Base-by-base conservation (phyloP, 2,329 filamentous ascomycete genomes). In the Sclerotinia subarctica region DNA sequence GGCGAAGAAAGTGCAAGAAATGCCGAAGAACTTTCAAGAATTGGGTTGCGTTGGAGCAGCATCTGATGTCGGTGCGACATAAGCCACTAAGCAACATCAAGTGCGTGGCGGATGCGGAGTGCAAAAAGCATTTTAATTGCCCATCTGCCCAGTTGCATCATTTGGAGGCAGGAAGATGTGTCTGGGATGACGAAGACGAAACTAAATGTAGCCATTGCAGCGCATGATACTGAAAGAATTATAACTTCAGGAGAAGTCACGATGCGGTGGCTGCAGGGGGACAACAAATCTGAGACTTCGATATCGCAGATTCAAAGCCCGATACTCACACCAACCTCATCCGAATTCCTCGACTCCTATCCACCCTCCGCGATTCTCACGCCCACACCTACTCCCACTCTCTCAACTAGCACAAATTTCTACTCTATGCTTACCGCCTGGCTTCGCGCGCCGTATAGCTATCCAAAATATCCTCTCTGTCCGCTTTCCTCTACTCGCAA, bases 1-100 rank as follows among this genome's bases (percentile, higher is more conserved):
- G 24, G 10, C 56, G n/a, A 58, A 26, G 10, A 24, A 58, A 58
- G 15, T 44, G 56, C 21, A 58, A 58, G 21, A 68, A 70, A 42
- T 71, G 68, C 58, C 64, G 68, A 10, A 71, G 44, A 52, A 63
- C 57, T 67, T 72, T 72, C 67, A 67, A 68, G 67, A 67, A 53
- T 63, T 19, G 24, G 56, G 26, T 21, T 66, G 57, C 64, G 38
- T 64, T 71, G 19, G 24, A 11, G 11, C 59, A 46, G 64, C 67
- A 72, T 69, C 57, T 69, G 57, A 58, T 29, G 26, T 70, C 66
- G 38, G 46, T 68, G 32, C 69, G 54, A 69, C 66, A 69, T 65
- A 19, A 66, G n/a, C 49, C 24, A n/a, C 49, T 15, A n/a, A 15
- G 49, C 49, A n/a, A 51, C 8, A 51, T 51, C n/a, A 51, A 51